These are phyloP conservation scores for Nemania abortiva DNA, from an alignment of 2,329 filamentous ascomycete species.

Conservation along the genomic window DNA sequence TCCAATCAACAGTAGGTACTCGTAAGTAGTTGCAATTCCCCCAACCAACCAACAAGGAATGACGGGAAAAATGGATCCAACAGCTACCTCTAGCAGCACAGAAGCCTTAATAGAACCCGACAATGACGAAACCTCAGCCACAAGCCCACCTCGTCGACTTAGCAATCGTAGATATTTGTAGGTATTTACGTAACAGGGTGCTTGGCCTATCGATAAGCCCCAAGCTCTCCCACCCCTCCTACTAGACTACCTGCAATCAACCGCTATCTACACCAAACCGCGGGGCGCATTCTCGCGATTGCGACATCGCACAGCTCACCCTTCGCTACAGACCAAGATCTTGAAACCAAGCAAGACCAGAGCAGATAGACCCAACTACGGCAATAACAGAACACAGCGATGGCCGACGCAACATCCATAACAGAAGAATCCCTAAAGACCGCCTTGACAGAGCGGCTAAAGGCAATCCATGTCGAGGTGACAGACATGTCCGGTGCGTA, in stretches of 20 bases:
- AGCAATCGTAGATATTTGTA: neutral
- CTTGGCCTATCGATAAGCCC: conserved; percentile 32
- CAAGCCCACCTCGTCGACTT: conserved; percentile 6
- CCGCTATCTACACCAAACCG: conserved; percentile 18
- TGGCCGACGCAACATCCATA: conserved; percentile 71
- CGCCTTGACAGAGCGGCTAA: conserved; percentile 76
- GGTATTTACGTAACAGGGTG: neutral
- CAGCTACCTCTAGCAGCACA: conserved; percentile 28
- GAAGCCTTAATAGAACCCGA: too few species aligned
- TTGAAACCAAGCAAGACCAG: neutral
- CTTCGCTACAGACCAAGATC: neutral
- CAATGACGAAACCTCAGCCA: conserved; percentile 24
- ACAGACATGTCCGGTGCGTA: conserved; percentile 87
- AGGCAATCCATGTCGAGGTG: conserved; percentile 84
- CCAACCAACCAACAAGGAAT: conserved; percentile 18
- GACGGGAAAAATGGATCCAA: conserved; percentile 28
- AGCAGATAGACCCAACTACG: too few species aligned
- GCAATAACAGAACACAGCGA: conserved; percentile 42
- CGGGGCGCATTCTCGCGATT: conserved; percentile 28
- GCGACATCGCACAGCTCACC: conserved; percentile 27
- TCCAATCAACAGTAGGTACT: conserved; percentile 8
- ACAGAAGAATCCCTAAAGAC: conserved; percentile 78
- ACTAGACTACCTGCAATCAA: neutral
- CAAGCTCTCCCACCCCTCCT: conserved; percentile 15
- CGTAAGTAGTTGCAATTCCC: neutral